Conservation (phyloP, 208 protist species). For the Crithidia sp. region DNA sequence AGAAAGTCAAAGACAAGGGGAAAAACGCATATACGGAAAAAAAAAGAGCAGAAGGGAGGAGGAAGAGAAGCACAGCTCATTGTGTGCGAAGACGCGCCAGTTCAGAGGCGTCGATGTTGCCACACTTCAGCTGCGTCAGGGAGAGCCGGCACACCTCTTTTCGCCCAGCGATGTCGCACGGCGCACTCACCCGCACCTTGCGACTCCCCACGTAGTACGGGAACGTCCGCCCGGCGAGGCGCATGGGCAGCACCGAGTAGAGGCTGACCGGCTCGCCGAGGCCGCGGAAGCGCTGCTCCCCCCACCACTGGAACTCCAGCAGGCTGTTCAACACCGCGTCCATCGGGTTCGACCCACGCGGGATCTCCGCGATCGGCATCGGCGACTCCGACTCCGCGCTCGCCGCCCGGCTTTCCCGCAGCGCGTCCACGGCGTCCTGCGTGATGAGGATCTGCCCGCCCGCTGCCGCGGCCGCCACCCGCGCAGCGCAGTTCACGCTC, state of each 20-base stretch:
- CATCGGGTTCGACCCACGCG: slow-evolving; percentile 4
- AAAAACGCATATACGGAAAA: not conserved
- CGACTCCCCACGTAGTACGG: slow-evolving; percentile 13
- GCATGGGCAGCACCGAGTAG: slow-evolving; percentile 11
- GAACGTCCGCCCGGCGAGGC: slow-evolving; percentile 7
- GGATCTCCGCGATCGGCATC: slow-evolving; percentile 16
- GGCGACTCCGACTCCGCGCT: not conserved
- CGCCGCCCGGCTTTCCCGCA: not conserved
- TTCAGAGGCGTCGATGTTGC: not conserved
- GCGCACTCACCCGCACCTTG: slow-evolving; percentile 11
- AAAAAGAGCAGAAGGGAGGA: slow-evolving; percentile 3
- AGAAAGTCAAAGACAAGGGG: slow-evolving; percentile 1
- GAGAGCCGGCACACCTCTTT: slow-evolving; percentile 7
- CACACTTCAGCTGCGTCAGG: slow-evolving; percentile 2
- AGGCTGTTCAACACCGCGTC: slow-evolving; percentile 5
- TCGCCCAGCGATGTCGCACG: slow-evolving; percentile 2
- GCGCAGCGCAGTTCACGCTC: slow-evolving; percentile 21
- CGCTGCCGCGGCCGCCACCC: slow-evolving; percentile 13
- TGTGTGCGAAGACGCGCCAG: not conserved
- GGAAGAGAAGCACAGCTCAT: not conserved
- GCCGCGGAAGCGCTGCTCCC: slow-evolving; percentile 8
- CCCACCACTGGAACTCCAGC: slow-evolving; percentile 11
- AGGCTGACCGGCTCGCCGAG: not conserved
- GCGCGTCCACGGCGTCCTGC: not conserved
- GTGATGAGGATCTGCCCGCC: slow-evolving; percentile 11